Conservation (phyloP, 768 basidiomycete species). For the Tylopilus sp. region DNA sequence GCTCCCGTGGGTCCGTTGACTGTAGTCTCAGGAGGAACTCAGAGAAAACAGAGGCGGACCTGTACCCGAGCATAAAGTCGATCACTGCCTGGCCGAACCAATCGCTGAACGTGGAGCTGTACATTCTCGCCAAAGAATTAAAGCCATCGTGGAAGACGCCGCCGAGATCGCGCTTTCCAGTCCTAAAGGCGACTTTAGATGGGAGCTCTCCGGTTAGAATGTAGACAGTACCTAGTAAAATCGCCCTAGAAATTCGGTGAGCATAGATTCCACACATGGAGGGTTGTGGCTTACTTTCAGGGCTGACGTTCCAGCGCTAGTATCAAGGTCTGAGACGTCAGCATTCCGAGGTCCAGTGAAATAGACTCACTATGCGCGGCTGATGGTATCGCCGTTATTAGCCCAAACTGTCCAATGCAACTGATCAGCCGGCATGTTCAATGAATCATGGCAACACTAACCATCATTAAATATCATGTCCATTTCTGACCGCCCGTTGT, state of each 20-base stretch:
- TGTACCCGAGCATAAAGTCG: constrained; percentile 86
- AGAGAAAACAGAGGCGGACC: constrained; percentile 83
- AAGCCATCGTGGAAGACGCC: constrained; percentile 95
- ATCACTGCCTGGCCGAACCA: constrained; percentile 98
- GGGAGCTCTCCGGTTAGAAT: neutral
- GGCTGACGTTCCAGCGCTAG: constrained; percentile 91
- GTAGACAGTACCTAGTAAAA: constrained; percentile 64
- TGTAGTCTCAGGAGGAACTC: constrained; percentile 89
- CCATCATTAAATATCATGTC: constrained; percentile 81
- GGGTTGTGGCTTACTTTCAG: constrained; percentile 62
- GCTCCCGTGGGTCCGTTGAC: constrained; percentile 88
- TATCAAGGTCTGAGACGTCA: constrained; percentile 14
- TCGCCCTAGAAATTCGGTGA: constrained; percentile 54
- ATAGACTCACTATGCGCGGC: constrained; percentile 70
- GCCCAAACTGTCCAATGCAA: constrained; percentile 72
- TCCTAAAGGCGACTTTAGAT: constrained; percentile 45
- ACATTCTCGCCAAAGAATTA: constrained; percentile 90
- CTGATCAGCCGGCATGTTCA: neutral
- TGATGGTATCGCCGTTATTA: constrained; percentile 96
- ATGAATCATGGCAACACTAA: constrained; percentile 25
- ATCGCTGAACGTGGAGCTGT: constrained; percentile 86
- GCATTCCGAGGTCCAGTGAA: neutral
- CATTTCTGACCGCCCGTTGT: constrained; percentile 52
- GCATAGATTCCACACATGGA: neutral
- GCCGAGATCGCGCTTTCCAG: constrained; percentile 90